Percentiles rank a stretch among this genome's conserved stretches.
Evolutionary conservation across 2,329 filamentous ascomycete species (phyloP).

Genomic region (Fusarium begoniae): DNA sequence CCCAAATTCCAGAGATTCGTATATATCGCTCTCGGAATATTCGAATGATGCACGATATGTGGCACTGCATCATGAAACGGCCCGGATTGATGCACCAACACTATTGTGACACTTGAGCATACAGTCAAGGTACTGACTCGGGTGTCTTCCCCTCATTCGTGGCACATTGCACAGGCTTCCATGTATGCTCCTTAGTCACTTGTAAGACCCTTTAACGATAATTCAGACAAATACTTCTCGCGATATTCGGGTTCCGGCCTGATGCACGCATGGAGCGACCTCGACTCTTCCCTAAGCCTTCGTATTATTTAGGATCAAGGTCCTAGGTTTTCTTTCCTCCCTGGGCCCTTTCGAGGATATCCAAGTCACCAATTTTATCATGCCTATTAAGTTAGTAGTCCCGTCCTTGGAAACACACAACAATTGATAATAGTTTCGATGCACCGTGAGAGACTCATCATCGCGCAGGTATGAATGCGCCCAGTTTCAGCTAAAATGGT

Average conservation of each 20-base stretch:
- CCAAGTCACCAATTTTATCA: accelerated
- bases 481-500: too few relatives aligned
- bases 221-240: accelerated
- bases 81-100: neutral
- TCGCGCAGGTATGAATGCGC: accelerated
- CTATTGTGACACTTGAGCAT: neutral
- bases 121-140: neutral
- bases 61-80: neutral
- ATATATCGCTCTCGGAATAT: neutral
- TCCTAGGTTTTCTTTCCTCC: neutral
- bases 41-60: neutral
- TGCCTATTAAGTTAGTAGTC: neutral
- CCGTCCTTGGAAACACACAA: accelerated
- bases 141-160: neutral
- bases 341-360: neutral
- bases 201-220: neutral
- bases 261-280: too few relatives aligned
- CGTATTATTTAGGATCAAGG: neutral
- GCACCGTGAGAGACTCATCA: accelerated
- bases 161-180: neutral
- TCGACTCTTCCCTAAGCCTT: neutral
- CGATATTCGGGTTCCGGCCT: neutral
- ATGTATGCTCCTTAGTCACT: neutral
- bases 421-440: too few relatives aligned
- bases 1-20: accelerated